Conservation (phyloP, 2,329 filamentous ascomycete genomes). For the Phialophora macrospora region DNA sequence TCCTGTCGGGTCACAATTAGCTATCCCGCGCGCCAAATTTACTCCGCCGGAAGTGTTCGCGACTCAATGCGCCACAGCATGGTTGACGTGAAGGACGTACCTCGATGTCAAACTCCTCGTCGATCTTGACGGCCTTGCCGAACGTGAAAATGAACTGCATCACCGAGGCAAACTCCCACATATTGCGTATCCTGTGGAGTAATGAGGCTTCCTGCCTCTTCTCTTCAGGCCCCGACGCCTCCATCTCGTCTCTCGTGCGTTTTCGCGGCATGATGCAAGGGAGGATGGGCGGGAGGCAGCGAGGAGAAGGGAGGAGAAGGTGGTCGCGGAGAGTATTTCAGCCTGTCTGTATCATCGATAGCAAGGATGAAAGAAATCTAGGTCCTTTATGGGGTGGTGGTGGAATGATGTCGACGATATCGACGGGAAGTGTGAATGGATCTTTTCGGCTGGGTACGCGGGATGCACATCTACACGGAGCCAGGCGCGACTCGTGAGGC, state of each 20-base stretch:
- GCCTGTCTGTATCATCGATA: slow-evolving; percentile 2
- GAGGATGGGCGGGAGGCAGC: slow-evolving; percentile 13
- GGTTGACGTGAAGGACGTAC: slow-evolving; percentile 57
- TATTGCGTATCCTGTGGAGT: slow-evolving; percentile 75
- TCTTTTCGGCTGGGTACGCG: slow-evolving; percentile 8
- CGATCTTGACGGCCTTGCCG: slow-evolving; percentile 84
- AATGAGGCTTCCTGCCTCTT: slow-evolving; percentile 50
- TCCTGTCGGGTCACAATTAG: slow-evolving; percentile 62
- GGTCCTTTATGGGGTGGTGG: slow-evolving; percentile 13
- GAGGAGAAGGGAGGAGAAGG: slow-evolving; percentile 1
- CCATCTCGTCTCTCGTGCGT: slow-evolving; percentile 61
- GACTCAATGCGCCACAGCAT: background rate
- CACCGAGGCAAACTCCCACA: slow-evolving; percentile 94
- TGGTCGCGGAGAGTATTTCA: background rate
- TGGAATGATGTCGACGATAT: slow-evolving; percentile 12
- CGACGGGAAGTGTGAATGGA: background rate
- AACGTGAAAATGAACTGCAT: slow-evolving; percentile 95
- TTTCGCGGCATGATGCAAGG: slow-evolving; percentile 53
- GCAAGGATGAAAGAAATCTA: background rate
- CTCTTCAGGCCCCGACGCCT: slow-evolving; percentile 54
- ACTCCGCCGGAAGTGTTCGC: slow-evolving; percentile 26
- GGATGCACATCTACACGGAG: background rate
- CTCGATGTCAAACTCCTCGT: slow-evolving; percentile 86
- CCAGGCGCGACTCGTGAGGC: slow-evolving; percentile 3
- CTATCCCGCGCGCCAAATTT: slow-evolving; percentile 30